Evolutionary conservation across 768 basidiomycete species (phyloP).

Genomic region (Lactarius psammicola): DNA sequence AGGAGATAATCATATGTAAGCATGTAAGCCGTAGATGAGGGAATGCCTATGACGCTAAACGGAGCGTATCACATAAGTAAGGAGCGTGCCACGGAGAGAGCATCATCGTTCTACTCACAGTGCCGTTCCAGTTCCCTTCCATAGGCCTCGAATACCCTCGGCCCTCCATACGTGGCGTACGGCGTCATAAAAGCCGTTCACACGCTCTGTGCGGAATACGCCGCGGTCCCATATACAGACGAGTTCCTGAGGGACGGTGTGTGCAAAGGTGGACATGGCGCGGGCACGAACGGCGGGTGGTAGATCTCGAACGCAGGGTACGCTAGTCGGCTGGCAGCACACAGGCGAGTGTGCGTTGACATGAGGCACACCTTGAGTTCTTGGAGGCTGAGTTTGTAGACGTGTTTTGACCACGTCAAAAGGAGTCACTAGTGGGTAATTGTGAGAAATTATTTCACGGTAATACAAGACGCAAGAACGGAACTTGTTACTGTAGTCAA

Average conservation of each 20-base stretch:
- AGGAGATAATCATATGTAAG: constrained; percentile 90
- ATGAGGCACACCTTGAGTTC: constrained; percentile 43
- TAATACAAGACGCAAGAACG: constrained; percentile 30
- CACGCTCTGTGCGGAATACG: constrained; percentile 64
- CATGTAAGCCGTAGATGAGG: constrained; percentile 92
- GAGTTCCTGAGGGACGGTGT: constrained; percentile 58
- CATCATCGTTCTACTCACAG: constrained; percentile 52
- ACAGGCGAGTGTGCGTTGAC: constrained; percentile 53
- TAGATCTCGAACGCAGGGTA: constrained; percentile 29
- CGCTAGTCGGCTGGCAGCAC: constrained; percentile 64
- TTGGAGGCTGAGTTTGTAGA: constrained; percentile 83
- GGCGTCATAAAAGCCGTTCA: constrained; percentile 85
- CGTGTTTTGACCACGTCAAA: constrained; percentile 98
- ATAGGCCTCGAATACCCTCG: constrained; percentile 82
- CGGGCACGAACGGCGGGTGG: constrained; percentile 58
- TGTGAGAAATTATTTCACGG: neutral
- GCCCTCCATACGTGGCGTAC: constrained; percentile 73
- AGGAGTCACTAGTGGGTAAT: constrained; percentile 77
- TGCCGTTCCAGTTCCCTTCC: constrained; percentile 94
- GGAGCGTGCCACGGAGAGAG: neutral
- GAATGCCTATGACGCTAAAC: constrained; percentile 81
- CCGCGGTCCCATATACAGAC: constrained; percentile 82
- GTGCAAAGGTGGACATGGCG: constrained; percentile 70
- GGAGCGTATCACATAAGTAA: constrained; percentile 24
- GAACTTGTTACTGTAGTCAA: constrained; percentile 81